A percentile compares a stretch with the other conserved stretches of the same genome.
These are phyloP conservation scores for Thermoascus crustaceus DNA, from an alignment of 2,329 filamentous ascomycete genomes.

Conservation along the genomic window DNA sequence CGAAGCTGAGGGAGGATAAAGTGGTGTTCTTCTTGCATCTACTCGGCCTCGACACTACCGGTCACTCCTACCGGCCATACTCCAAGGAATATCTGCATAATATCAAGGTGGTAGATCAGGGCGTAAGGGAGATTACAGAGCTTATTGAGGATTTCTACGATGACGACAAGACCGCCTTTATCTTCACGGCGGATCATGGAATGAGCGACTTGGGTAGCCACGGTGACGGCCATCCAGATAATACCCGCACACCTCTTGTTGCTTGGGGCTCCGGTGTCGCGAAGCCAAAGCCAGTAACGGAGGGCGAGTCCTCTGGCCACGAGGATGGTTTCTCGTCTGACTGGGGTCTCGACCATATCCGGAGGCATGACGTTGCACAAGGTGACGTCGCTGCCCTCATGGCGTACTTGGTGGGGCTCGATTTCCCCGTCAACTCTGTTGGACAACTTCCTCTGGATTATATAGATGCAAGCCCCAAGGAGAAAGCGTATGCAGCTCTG, in stretches of 20 bases:
- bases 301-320: conserved; percentile 63
- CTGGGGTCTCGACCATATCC: conserved; percentile 73
- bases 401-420: conserved; percentile 79
- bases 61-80: conserved; percentile 80
- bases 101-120: conserved; percentile 86
- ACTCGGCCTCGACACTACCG: conserved; percentile 82
- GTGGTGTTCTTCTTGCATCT: conserved; percentile 92
- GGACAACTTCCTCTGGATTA: conserved; percentile 83
- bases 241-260: conserved; percentile 87
- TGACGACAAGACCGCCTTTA: conserved; percentile 78
- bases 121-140: conserved; percentile 73
- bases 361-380: conserved; percentile 84
- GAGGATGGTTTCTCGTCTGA: conserved; percentile 80
- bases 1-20: conserved; percentile 70
- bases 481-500: conserved; percentile 77
- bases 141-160: conserved; percentile 79
- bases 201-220: conserved; percentile 99
- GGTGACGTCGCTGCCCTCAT: conserved; percentile 93
- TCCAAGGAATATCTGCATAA: conserved; percentile 93
- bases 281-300: conserved; percentile 53
- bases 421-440: conserved; percentile 94
- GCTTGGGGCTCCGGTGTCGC: conserved; percentile 90
- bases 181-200: conserved; percentile 96
- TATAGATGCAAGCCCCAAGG: conserved; percentile 59
- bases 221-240: conserved; percentile 94